These are phyloP conservation scores for Ganoderma boninense DNA, from an alignment of 1,284 basidiomycete species.

Conservation along the genomic window DNA sequence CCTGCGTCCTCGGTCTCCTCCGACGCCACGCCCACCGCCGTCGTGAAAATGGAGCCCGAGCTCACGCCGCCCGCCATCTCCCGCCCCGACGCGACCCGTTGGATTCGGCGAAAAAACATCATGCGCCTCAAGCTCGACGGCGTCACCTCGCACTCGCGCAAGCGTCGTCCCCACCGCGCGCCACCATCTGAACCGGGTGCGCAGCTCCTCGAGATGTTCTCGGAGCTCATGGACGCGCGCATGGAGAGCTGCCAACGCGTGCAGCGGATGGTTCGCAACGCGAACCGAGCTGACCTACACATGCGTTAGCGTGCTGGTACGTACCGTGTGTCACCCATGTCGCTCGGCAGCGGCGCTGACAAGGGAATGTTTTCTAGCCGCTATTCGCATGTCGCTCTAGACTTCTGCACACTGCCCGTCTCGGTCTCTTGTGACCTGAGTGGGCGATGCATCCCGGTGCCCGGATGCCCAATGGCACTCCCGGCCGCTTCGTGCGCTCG, in stretches of 20 bases:
- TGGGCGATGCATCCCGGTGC: slow-evolving; percentile 18
- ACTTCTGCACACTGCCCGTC: slow-evolving; percentile 18
- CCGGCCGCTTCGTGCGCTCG: slow-evolving; percentile 28
- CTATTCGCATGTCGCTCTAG: slow-evolving; percentile 20
- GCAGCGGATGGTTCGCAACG: slow-evolving; percentile 63
- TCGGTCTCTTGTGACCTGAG: slow-evolving; percentile 24
- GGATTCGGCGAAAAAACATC: slow-evolving; percentile 57
- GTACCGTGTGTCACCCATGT: slow-evolving; percentile 15
- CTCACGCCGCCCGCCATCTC: slow-evolving; percentile 34
- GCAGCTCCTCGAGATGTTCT: slow-evolving; percentile 71
- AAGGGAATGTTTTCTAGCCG: slow-evolving; percentile 11
- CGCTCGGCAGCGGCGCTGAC: slow-evolving; percentile 8
- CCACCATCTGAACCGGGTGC: slow-evolving; percentile 54
- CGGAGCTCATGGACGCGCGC: slow-evolving; percentile 73
- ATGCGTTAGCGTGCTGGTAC: slow-evolving; percentile 34
- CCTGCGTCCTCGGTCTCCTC: slow-evolving; percentile 32
- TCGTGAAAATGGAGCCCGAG: slow-evolving; percentile 41
- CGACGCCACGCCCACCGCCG: slow-evolving; percentile 23
- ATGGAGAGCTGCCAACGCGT: slow-evolving; percentile 78
- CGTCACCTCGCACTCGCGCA: slow-evolving; percentile 43
- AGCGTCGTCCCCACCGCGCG: slow-evolving; percentile 40
- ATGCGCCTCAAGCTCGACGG: slow-evolving; percentile 57
- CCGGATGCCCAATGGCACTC: slow-evolving; percentile 22
- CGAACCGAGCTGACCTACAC: slow-evolving; percentile 37
- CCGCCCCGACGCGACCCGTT: slow-evolving; percentile 44